phyloP scores from a whole-genome alignment of 1,284 basidiomycete species.

The Austroboletus novae-zelandiae region DNA sequence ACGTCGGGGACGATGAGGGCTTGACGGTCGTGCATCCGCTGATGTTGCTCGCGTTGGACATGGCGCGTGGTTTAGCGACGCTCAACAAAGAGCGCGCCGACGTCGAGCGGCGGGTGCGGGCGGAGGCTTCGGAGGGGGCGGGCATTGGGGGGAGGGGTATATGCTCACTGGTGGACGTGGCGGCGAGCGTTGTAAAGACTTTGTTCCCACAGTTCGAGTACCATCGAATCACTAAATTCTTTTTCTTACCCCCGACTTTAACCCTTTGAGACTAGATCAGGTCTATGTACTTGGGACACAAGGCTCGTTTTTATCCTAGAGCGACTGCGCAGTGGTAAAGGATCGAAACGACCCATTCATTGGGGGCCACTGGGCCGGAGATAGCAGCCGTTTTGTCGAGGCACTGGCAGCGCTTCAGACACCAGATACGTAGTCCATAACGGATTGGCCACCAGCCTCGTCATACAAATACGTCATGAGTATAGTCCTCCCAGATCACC shows the following conservation, averaged over 20 bases:
- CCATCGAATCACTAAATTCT: too few species aligned
- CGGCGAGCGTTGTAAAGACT: too few species aligned
- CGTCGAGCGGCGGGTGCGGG: slow-evolving; percentile 25
- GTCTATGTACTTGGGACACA: too few species aligned
- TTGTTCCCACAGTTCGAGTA: too few species aligned
- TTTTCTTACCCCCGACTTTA: too few species aligned
- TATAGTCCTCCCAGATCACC: not conserved
- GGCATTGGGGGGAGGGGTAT: slow-evolving; percentile 25
- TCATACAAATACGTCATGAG: slow-evolving; percentile 2
- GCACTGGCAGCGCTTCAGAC: too few species aligned
- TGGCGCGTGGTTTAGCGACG: slow-evolving; percentile 28
- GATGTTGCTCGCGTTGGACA: slow-evolving; percentile 34
- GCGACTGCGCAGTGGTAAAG: not conserved
- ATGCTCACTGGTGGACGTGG: not conserved
- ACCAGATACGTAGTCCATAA: too few species aligned
- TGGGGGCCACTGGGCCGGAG: not conserved
- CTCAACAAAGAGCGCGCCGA: slow-evolving; percentile 25
- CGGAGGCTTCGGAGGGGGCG: slow-evolving; percentile 29
- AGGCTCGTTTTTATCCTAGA: too few species aligned
- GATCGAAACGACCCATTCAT: not conserved
- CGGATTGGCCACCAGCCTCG: too few species aligned
- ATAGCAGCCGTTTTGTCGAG: not conserved
- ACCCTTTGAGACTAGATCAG: too few species aligned
- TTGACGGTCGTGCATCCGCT: slow-evolving; percentile 43
- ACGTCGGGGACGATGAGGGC: slow-evolving; percentile 29